Base-by-base conservation (phyloP, 2,329 filamentous ascomycete species). In the Aspergillus ochraceoroseus region DNA sequence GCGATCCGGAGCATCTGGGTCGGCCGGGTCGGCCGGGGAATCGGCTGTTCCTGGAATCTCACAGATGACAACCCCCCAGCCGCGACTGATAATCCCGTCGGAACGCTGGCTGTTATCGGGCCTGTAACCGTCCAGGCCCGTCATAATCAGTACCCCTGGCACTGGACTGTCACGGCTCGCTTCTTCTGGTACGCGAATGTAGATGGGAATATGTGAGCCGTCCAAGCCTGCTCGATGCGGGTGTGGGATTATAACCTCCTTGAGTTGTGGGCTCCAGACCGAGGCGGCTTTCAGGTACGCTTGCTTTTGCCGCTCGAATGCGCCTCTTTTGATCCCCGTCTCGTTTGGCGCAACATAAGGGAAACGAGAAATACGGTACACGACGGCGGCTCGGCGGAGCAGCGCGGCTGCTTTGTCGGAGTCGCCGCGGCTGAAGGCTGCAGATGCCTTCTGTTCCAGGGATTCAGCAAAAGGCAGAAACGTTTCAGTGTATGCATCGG, bases 351-450 rank as follows among this genome's bases (percentile, higher is more conserved):
- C 53, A 6, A 63, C 58, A 45, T 63, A 63, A 3, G 84, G 83
- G 56, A 88, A 87, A 11, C 84, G 74, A 0, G 81, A 74, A 50
- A 88, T 87, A 37, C 84, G 75, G 61, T 85, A 82, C n/a, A 87
- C 71, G 17, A 81, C 79, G 14, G 82, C 83, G 4, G 81, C 81
- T 14, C 83, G 78, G n/a, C 85, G 71, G 61, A 81, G 85, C 12
- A 83, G 70, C 23, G 75, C 74, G 3, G 74, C 76, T 1, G 83
- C 81, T 28, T 71, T 70, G 26, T 70, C 67, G 3, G 57, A 59
- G 41, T 81, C 68, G 18, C 71, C 74, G 2, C 64, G 59, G 6
- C 65, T 53, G 26, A 75, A 65, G 1, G 74, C 73, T 17, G 70
- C 62, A 46, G 76, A 70, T 12, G 75, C 83, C 27, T 72, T 62